Conservation (phyloP, 2,329 filamentous ascomycete genomes). For the Claviceps spartinae region DNA sequence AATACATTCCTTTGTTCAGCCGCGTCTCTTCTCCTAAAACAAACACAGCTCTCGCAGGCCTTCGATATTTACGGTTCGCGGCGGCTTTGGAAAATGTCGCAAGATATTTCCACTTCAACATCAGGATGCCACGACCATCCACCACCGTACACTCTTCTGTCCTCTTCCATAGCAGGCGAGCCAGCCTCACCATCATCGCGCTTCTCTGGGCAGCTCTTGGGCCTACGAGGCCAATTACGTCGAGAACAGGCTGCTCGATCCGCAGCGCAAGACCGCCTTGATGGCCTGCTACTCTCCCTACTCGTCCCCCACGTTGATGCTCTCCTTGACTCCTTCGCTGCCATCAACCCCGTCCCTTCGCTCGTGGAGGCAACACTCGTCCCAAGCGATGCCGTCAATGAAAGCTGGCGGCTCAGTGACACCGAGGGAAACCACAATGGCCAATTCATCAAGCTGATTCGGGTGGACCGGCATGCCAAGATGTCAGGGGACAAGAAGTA, state of each 20-base stretch:
- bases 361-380: slow-evolving; percentile 32
- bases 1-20: not conserved
- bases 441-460: slow-evolving; percentile 19
- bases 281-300: slow-evolving; percentile 25
- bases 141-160: slow-evolving; percentile 1
- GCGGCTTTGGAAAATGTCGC: not conserved
- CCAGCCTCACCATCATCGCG: slow-evolving; percentile 11
- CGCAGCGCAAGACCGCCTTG: slow-evolving; percentile 22
- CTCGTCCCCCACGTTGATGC: slow-evolving; percentile 28
- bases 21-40: not conserved
- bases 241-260: slow-evolving; percentile 19
- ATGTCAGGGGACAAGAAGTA: not conserved
- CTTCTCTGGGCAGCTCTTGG: slow-evolving; percentile 22
- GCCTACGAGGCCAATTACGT: slow-evolving; percentile 24
- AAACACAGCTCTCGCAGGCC: no score
- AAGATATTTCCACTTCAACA: not conserved
- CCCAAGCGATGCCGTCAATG: slow-evolving; percentile 26
- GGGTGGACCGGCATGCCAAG: slow-evolving; percentile 13
- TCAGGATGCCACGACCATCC: not conserved
- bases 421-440: slow-evolving; percentile 15
- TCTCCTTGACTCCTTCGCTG: slow-evolving; percentile 26
- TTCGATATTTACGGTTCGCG: no score
- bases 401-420: slow-evolving; percentile 23
- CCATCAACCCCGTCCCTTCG: slow-evolving; percentile 17
- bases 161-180: not conserved